Percentiles rank a stretch among this genome's conserved stretches.
These are phyloP conservation scores for Triticum dicoccoides DNA, from an alignment of 176 grass and related monocot genomes.

Conservation along the genomic window DNA sequence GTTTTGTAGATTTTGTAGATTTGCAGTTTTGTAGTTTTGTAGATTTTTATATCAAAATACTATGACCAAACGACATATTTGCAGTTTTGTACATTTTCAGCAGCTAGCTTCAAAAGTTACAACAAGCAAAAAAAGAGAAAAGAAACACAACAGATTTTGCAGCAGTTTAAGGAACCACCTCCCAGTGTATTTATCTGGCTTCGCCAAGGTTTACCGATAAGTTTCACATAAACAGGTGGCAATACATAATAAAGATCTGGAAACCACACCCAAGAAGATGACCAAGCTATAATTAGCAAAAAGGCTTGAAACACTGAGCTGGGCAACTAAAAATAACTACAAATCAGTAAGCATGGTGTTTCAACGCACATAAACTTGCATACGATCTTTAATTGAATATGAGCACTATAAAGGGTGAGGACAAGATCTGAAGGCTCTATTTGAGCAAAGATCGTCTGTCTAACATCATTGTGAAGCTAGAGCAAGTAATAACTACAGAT, in stretches of 20 bases:
- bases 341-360: background rate
- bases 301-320: background rate
- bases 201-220: background rate
- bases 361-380: background rate
- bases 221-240: background rate
- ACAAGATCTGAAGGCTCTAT: background rate
- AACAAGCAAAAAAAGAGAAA: background rate
- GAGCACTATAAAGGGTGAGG: background rate
- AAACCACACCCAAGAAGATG: background rate
- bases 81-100: background rate
- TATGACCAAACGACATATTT: background rate
- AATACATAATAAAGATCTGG: background rate
- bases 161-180: background rate
- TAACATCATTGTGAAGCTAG: background rate
- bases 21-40: too few species aligned
- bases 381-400: background rate
- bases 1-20: too few species aligned
- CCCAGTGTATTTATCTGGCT: background rate
- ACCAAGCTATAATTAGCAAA: background rate
- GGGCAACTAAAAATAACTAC: background rate
- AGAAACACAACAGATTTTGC: background rate
- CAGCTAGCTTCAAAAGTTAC: slow-evolving; percentile 1
- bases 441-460: background rate
- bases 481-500: background rate
- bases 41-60: background rate